Evolutionary conservation across 495 filamentous ascomycete genomes (phyloP), one percentile per base, ranked within the genome.

Genomic region (Amphirosellinia nigrospora): DNA sequence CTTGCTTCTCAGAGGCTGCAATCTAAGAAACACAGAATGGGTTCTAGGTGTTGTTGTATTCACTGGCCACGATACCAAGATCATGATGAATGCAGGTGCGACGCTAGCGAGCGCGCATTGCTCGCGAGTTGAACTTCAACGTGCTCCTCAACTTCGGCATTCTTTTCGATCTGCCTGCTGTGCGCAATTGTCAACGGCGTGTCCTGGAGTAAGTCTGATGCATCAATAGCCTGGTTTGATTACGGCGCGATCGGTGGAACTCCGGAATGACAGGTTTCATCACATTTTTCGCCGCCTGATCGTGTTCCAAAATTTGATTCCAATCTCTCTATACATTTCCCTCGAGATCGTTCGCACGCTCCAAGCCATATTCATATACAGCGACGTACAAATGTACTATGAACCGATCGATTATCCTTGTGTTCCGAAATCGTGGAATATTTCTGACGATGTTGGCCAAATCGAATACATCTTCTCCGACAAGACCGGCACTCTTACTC

Each of bases 401-500:
- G 95, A 94, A 28, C 90, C 88, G 77, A 86, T 98, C 74, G 94
- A 96, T 74, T 93, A 96, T 74, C 93, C 94, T 2, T 99, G 96
- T 78, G 93, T 97, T 6, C 96, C 96, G 15, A 98, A 98, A 73
- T 94, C 96, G 2, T 99, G 96, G 96, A 99, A 98, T 79, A 98
- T 99, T 68, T 97, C 94, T 1, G 96, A 99, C 74, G 96, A 99
- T 73, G 86, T 99, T 39, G 96, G 96, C 11, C 96, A 99, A 81
- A 98, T 99, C 69, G 96, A 99, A 79, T 99, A 98, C 81, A 97
- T 99, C 71, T 99, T 99, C 83, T 98, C 96, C 1, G 96, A 99
- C 83, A 99, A 99, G 81, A 99, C 96, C 2, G 96, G 96, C 43
- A 99, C 96, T 5, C 82, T 99, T 73, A 99, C 96, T 7, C 96